These are phyloP conservation scores for Euclidium syriacum DNA, from an alignment of 345 rosid species.

Conservation along the genomic window DNA sequence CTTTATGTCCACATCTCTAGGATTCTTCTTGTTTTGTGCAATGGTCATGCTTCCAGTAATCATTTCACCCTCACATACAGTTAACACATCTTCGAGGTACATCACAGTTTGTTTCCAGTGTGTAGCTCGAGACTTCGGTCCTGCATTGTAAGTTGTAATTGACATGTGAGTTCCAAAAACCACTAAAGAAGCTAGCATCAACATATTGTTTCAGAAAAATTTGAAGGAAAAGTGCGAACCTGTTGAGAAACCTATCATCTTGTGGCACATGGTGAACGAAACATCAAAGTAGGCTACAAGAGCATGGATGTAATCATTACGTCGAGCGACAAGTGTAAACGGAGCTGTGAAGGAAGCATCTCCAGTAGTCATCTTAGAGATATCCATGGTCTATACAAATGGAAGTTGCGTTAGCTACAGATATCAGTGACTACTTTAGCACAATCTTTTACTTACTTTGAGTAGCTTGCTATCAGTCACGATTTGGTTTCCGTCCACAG, in stretches of 20 bases:
- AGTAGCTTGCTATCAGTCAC: constrained; percentile 72
- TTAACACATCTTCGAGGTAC: constrained; percentile 84
- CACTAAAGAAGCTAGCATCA: not conserved
- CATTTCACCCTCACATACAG: constrained; percentile 81
- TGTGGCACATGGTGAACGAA: constrained; percentile 83
- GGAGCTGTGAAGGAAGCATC: constrained; percentile 91
- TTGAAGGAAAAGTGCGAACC: constrained; percentile 36
- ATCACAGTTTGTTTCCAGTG: constrained; percentile 97
- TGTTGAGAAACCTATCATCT: constrained; percentile 89
- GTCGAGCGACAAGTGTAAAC: constrained; percentile 75
- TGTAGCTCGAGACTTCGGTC: constrained; percentile 66
- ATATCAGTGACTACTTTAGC: not conserved
- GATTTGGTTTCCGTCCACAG: constrained; percentile 80
- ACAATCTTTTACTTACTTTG: constrained; percentile 47
- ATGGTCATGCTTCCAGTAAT: constrained; percentile 78
- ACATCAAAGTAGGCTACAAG: constrained; percentile 94
- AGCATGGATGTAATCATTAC: constrained; percentile 88
- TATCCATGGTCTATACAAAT: constrained; percentile 73
- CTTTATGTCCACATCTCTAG: constrained; percentile 79
- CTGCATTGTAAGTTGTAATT: constrained; percentile 29
- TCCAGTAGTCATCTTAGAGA: constrained; percentile 84
- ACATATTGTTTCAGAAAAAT: not conserved
- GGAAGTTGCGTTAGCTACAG: constrained; percentile 7
- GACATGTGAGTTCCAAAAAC: not conserved
- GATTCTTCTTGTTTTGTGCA: constrained; percentile 82